Evolutionary conservation across 352 stramenopile genomes (phyloP), one percentile per base, ranked within the genome.

Genomic region (Phytophthora pini): DNA sequence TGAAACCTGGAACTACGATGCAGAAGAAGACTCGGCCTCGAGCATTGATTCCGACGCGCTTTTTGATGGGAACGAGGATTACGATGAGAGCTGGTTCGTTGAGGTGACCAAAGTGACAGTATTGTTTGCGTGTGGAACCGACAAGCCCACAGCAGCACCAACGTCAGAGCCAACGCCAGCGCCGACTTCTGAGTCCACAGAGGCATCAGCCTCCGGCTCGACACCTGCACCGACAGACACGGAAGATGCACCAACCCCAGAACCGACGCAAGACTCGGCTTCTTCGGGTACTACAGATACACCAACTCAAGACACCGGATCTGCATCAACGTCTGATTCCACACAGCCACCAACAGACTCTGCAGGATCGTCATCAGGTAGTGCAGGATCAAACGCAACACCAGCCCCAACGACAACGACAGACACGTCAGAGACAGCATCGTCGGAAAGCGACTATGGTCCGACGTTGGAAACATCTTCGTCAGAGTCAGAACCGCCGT

Each of bases 11-110:
- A 51, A 75, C 34, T 75, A 71, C 43, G 43, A 65, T 5, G 55
- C 58, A 66, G 54, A 52, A 11, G 55, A 56, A 31, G 45, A 47
- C 12, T 59, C 29, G 13, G 24, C 15, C 12, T 49, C 46, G 8
- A 64, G 22, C 24, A 56, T 63, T 10, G 55, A 67, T 49, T 36
- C 24, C 3, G 62, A 59, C 6, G 44, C 48, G 5, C 40, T 71
- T n/a, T 61, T 71, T 13, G 61, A 71, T 12, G 56, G 56, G 34
- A 75, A 65, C 20, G 50, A 61, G 29, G 38, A 64, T 45, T 67
- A 70, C 38, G 50, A 75, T 24, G 61, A 61, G n/a, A 75, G 56
- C 27, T 75, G 67, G 67, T 71, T 71, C 47, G 67, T 71, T 20
- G 43, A 71, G 38, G 47, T 65, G 44, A 75, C 56, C 2, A 60